Evolutionary conservation across 768 basidiomycete species (phyloP), one percentile per base, ranked within the genome.

Genomic region (Strobilomyces confusus): DNA sequence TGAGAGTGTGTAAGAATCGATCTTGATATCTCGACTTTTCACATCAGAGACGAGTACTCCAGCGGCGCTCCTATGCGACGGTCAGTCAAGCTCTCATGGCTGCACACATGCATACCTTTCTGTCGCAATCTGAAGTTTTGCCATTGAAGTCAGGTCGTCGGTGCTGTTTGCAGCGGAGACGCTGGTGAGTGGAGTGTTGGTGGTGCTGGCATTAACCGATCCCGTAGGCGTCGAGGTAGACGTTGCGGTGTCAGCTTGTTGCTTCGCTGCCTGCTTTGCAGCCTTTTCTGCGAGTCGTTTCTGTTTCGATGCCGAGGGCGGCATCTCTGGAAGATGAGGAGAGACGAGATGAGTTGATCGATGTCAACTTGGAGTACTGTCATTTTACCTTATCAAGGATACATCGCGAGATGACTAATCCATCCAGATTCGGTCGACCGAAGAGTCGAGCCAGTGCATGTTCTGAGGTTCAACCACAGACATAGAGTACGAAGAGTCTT

Each of bases 271-370:
- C 69, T 86, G 82, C 69, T 89, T 90, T 55, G 89, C 89, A 19
- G 86, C 93, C 72, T 97, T 97, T 72, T 95, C 95, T 56, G 92
- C 94, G 52, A 97, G 82, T 44, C 95, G 84, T 72, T 98, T 98
- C 72, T 93, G 91, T 69, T 92, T 92, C 44, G 89, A 89, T 23
- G 86, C 79, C 48, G 89, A 91, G 43, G 89, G 88, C 0, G 89
- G 63, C 87, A 87, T 88, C 60, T 56, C 72, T 57, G 43, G 62
- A 55, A 20, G 44, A 32, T 12, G 45, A 48, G 26, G 33, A 41
- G 57, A 53, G 55, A 38, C 40, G n/a, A 55, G 54, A 59, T 52
- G 54, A 52, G 26, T n/a, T 48, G 55, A 69, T 69, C 69, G 66
- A 71, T 71, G 57, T 56, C 13, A 13, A 30, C 34, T 33, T 57